Evolutionary conservation across 208 protist species (phyloP).

Genomic region (Leishmania arabica): DNA sequence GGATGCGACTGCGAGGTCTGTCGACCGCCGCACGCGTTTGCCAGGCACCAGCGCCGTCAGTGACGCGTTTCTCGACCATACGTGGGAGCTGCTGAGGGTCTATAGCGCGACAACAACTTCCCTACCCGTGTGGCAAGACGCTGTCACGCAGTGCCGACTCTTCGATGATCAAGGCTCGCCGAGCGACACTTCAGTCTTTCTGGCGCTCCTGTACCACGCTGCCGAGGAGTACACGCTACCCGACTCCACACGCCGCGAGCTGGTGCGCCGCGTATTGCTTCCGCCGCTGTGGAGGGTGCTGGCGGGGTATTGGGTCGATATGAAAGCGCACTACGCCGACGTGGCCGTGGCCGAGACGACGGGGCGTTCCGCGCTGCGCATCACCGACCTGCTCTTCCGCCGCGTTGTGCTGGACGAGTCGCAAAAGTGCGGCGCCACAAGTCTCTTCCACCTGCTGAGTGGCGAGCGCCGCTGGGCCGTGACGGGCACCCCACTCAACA

Average conservation of each 20-base stretch:
- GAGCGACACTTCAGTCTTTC: background rate
- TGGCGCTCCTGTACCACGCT: slow-evolving; percentile 5
- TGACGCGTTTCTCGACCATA: slow-evolving; percentile 28
- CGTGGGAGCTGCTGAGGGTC: slow-evolving; percentile 27
- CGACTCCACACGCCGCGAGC: slow-evolving; percentile 7
- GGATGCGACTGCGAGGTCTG: background rate
- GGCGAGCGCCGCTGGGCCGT: slow-evolving; percentile 51
- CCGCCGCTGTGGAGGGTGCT: slow-evolving; percentile 21
- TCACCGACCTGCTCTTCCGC: slow-evolving; percentile 49
- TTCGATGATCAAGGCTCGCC: background rate
- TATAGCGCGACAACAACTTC: slow-evolving; percentile 1
- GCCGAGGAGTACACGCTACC: slow-evolving; percentile 9
- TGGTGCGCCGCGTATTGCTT: slow-evolving; percentile 26
- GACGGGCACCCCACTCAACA: slow-evolving; percentile 67
- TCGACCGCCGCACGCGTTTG: background rate
- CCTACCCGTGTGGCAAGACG: background rate
- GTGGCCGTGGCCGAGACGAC: slow-evolving; percentile 15
- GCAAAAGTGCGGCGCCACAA: slow-evolving; percentile 42
- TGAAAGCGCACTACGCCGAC: slow-evolving; percentile 19
- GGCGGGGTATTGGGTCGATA: slow-evolving; percentile 8
- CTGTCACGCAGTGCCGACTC: background rate
- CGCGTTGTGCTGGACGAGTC: slow-evolving; percentile 64
- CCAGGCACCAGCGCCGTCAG: background rate
- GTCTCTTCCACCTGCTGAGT: slow-evolving; percentile 37
- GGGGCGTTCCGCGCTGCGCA: slow-evolving; percentile 19